Percentiles rank a stretch among this genome's conserved stretches.
Evolutionary conservation across 176 grass and related monocot species (phyloP).

Genomic region (Otatea glauca): DNA sequence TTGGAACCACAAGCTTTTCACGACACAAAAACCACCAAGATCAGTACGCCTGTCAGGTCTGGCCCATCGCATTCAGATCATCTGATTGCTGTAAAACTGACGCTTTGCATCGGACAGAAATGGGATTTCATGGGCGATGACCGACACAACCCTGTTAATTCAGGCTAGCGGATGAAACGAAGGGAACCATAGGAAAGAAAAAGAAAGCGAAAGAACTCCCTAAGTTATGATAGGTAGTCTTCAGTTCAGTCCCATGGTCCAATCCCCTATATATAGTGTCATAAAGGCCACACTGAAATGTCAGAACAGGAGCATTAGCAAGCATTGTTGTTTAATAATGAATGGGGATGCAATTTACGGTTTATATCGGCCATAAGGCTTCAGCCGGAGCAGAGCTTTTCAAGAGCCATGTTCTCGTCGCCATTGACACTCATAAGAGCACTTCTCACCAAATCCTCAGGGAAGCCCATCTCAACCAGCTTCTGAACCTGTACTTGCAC

Average conservation of each 20-base stretch:
- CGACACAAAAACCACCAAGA: background rate
- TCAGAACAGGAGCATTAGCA: conserved; percentile 39
- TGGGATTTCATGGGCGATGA: background rate
- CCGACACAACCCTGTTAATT: background rate
- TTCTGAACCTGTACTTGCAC: conserved; percentile 67
- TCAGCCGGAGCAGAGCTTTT: conserved; percentile 88
- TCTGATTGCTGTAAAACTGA: background rate
- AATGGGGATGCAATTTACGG: conserved; percentile 55
- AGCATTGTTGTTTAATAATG: conserved; percentile 34
- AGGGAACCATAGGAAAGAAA: background rate
- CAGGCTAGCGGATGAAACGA: too few species aligned
- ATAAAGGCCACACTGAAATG: conserved; percentile 47
- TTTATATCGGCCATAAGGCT: conserved; percentile 16
- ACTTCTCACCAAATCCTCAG: conserved; percentile 88
- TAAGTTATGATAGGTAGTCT: conserved; percentile 7
- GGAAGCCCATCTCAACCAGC: conserved; percentile 97
- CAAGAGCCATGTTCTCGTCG: conserved; percentile 92
- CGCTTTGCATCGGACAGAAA: background rate
- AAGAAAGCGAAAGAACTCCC: background rate
- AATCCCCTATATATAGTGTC: conserved; percentile 35
- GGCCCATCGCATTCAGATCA: background rate
- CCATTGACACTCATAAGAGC: conserved; percentile 80
- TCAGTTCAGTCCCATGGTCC: conserved; percentile 39
- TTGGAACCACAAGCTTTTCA: background rate
- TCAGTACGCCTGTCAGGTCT: background rate